Evolutionary conservation across 1,139 yeast species (phyloP).

Genomic region (Lodderomyces pseudojiufengensis): DNA sequence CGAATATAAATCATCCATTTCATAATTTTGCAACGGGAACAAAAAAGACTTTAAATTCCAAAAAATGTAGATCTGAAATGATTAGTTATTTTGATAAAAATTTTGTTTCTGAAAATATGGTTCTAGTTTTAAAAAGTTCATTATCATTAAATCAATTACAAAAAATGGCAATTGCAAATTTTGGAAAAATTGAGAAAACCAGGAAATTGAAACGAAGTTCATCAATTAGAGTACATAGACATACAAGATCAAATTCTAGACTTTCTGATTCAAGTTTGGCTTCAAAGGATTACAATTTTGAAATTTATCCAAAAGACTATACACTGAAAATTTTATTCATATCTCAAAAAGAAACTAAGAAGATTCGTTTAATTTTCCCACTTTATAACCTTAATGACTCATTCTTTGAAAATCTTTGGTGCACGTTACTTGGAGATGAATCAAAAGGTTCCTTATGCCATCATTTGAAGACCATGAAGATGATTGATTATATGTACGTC

Average conservation of each 20-base stretch:
- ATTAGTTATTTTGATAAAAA: slow-evolving; percentile 25
- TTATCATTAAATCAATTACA: slow-evolving; percentile 56
- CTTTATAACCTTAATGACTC: slow-evolving; percentile 10
- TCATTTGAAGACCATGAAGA: slow-evolving; percentile 22
- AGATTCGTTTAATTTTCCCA: slow-evolving; percentile 40
- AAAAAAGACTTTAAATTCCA: slow-evolving; percentile 22
- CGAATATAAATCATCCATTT: slow-evolving; percentile 42
- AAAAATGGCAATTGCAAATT: slow-evolving; percentile 44
- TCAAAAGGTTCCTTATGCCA: slow-evolving; percentile 40
- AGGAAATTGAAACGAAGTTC: neutral
- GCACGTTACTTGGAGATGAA: slow-evolving; percentile 62
- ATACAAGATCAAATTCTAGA: neutral
- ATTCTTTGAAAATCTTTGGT: slow-evolving; percentile 45
- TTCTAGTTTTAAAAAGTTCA: slow-evolving; percentile 58
- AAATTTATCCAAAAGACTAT: neutral
- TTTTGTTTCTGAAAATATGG: slow-evolving; percentile 42
- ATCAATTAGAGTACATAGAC: neutral
- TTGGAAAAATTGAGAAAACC: slow-evolving; percentile 21
- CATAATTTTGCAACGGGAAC: slow-evolving; percentile 48
- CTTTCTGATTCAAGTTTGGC: neutral
- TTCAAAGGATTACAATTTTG: slow-evolving; percentile 26
- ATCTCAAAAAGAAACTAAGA: slow-evolving; percentile 9
- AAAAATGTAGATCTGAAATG: slow-evolving; percentile 19
- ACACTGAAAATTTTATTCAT: slow-evolving; percentile 11
- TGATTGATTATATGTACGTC: slow-evolving; percentile 22